Conservation (phyloP, 1,284 basidiomycete genomes). For the Ceratobasidium sp. region DNA sequence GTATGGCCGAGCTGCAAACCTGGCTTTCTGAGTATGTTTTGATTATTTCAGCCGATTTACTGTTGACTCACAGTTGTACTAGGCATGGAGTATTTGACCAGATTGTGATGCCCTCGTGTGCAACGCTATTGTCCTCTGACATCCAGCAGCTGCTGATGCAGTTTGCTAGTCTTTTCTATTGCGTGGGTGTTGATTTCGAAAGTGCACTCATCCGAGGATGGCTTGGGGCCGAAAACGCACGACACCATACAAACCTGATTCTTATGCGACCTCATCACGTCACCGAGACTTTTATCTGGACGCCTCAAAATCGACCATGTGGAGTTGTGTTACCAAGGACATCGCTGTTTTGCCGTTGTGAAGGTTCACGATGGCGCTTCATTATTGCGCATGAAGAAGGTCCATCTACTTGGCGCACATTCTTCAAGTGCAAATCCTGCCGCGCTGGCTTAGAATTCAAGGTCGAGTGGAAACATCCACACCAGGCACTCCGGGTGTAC, state of each 20-base stretch:
- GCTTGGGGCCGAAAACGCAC: background rate
- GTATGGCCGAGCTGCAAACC: background rate
- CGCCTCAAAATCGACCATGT: background rate
- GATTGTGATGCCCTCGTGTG: background rate
- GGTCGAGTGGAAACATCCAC: too few relatives aligned
- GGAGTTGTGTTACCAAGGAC: background rate
- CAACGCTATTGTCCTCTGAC: background rate
- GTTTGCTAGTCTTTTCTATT: background rate
- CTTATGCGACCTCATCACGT: background rate
- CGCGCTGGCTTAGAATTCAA: too few relatives aligned
- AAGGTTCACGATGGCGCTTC: too few relatives aligned
- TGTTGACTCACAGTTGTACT: background rate
- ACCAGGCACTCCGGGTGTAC: too few relatives aligned
- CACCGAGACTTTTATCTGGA: background rate
- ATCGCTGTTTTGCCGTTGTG: too few relatives aligned
- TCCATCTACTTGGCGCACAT: too few relatives aligned
- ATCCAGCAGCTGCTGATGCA: background rate
- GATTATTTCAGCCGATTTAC: background rate
- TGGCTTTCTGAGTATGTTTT: background rate
- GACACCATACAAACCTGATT: background rate
- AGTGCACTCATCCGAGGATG: background rate
- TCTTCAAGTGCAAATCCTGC: too few relatives aligned
- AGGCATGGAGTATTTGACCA: background rate
- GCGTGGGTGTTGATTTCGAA: background rate
- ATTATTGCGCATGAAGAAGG: too few relatives aligned